These are phyloP conservation scores for Rutstroemia sp. DNA, from an alignment of 2,329 filamentous ascomycete species.

Conservation along the genomic window DNA sequence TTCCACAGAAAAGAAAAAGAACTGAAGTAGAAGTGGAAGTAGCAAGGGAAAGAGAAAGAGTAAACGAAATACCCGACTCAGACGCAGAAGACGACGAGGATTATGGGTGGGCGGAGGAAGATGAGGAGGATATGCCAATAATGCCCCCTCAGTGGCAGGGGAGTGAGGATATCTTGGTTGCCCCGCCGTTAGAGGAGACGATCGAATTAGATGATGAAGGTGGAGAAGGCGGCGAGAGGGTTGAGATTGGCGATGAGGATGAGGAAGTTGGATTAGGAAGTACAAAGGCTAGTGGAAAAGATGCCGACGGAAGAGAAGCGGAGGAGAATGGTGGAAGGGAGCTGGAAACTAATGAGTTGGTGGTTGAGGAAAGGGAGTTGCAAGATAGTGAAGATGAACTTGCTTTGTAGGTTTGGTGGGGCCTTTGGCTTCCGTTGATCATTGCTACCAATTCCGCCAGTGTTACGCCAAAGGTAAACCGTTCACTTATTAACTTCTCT, in stretches of 20 bases:
- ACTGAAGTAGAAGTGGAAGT: conserved; percentile 40
- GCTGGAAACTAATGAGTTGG: neutral
- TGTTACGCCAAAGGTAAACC: too few species aligned
- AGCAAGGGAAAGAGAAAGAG: conserved; percentile 51
- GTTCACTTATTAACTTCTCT: too few species aligned
- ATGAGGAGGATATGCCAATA: conserved; percentile 48
- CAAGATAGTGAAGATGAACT: neutral
- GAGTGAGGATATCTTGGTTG: conserved; percentile 53
- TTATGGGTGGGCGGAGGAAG: conserved; percentile 64
- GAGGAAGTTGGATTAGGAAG: neutral
- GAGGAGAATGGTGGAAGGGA: too few species aligned
- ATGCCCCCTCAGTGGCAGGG: conserved; percentile 62
- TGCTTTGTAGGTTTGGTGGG: neutral
- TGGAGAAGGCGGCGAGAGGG: neutral
- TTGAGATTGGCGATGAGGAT: neutral
- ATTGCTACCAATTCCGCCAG: too few species aligned
- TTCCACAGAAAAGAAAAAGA: conserved; percentile 56
- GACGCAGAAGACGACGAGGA: conserved; percentile 56
- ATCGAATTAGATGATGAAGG: conserved; percentile 2
- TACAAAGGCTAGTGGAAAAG: neutral
- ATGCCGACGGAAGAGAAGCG: too few species aligned
- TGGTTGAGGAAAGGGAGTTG: neutral
- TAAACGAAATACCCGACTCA: conserved; percentile 54
- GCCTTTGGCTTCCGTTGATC: too few species aligned
- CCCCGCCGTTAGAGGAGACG: conserved; percentile 12